Evolutionary conservation across 768 basidiomycete genomes (phyloP).

Genomic region (Mycena latifolia): DNA sequence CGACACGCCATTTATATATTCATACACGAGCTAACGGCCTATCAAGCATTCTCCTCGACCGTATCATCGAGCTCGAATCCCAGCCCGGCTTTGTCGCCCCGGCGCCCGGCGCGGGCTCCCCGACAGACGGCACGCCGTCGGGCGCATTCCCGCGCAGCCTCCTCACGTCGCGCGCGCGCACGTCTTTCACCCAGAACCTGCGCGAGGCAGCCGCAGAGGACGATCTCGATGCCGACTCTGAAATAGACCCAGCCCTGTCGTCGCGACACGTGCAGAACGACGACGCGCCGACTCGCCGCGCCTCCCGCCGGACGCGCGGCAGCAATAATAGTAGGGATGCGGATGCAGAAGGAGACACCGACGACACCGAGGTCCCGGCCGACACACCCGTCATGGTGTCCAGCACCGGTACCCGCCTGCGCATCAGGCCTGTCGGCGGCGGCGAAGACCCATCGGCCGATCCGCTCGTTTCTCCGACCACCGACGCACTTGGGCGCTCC

Average conservation of each 20-base stretch:
- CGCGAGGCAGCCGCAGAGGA: constrained; percentile 62
- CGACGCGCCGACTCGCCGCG: not conserved
- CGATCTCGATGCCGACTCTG: constrained; percentile 55
- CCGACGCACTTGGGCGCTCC: no score
- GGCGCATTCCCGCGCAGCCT: constrained; percentile 64
- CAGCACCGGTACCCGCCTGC: constrained; percentile 60
- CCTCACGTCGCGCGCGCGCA: constrained; percentile 43
- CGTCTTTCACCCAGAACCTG: constrained; percentile 50
- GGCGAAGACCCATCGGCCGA: constrained; percentile 2
- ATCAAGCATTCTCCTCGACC: constrained; percentile 65
- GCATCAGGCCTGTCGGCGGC: constrained; percentile 60
- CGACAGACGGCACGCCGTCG: constrained; percentile 29
- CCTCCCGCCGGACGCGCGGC: not conserved
- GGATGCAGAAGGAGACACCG: not conserved
- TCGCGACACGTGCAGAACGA: not conserved
- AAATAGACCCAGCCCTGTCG: constrained; percentile 55
- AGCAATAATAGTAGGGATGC: constrained; percentile 58
- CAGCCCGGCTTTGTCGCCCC: constrained; percentile 43
- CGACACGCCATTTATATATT: constrained; percentile 44
- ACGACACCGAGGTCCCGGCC: constrained; percentile 36
- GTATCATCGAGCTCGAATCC: constrained; percentile 71
- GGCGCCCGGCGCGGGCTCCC: not conserved
- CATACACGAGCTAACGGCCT: constrained; percentile 13
- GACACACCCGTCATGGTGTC: constrained; percentile 55
- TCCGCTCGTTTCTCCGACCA: constrained; percentile 22